Evolutionary conservation across 768 basidiomycete species (phyloP).

Genomic region (Paxillus ammoniavirescens): DNA sequence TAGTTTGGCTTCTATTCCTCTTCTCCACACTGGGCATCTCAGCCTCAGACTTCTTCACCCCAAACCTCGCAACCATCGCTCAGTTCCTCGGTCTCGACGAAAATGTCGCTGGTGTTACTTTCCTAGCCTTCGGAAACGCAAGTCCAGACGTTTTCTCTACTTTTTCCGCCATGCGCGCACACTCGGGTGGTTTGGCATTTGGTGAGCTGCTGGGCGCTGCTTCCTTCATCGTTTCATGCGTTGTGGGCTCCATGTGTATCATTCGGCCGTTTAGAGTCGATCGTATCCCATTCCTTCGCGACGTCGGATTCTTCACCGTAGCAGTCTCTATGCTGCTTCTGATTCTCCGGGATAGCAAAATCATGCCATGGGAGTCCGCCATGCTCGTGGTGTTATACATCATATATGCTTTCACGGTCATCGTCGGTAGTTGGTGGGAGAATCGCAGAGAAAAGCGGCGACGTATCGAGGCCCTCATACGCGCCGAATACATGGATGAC

Average conservation of each 20-base stretch:
- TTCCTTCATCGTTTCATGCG: slow-evolving; percentile 92
- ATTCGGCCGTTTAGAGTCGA: slow-evolving; percentile 92
- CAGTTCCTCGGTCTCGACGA: slow-evolving; percentile 85
- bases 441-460: slow-evolving; percentile 49
- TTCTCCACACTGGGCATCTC: slow-evolving; percentile 95
- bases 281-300: slow-evolving; percentile 80
- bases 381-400: slow-evolving; percentile 72
- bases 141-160: slow-evolving; percentile 97
- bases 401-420: slow-evolving; percentile 74
- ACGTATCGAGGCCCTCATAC: slow-evolving; percentile 48
- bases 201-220: slow-evolving; percentile 96
- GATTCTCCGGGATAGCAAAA: slow-evolving; percentile 74
- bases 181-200: slow-evolving; percentile 87
- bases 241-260: slow-evolving; percentile 97
- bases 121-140: slow-evolving; percentile 96
- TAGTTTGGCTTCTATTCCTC: slow-evolving; percentile 85
- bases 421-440: slow-evolving; percentile 76
- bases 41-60: slow-evolving; percentile 96
- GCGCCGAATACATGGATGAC: slow-evolving; percentile 58
- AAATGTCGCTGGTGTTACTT: slow-evolving; percentile 93
- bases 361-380: slow-evolving; percentile 71
- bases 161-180: slow-evolving; percentile 84
- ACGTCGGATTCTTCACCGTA: slow-evolving; percentile 91
- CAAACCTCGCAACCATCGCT: slow-evolving; percentile 90
- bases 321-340: slow-evolving; percentile 75